A percentile compares a stretch with the other conserved stretches of the same genome.
These are phyloP conservation scores for Haematococcus sp. DNA, from an alignment of 139 green algal genomes.

Conservation along the genomic window DNA sequence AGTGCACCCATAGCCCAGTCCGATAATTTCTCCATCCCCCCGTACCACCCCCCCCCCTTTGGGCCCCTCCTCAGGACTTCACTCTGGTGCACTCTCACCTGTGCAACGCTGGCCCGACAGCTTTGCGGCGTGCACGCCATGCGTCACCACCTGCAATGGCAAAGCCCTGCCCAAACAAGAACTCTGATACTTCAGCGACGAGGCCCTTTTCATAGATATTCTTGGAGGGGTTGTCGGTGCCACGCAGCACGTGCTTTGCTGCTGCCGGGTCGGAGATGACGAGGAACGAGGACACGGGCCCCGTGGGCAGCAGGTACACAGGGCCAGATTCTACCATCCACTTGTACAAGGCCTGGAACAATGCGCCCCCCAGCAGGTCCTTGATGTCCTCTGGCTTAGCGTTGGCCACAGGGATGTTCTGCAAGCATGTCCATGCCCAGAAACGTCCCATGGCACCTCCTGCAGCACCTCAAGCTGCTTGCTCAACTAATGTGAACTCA, in stretches of 20 bases:
- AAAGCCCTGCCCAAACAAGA: slow-evolving; percentile 97
- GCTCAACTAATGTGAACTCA: no score
- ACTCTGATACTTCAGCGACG: slow-evolving; percentile 79
- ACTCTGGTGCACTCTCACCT: no score
- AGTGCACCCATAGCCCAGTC: no score
- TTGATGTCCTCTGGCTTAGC: slow-evolving; percentile 95
- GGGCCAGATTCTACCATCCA: slow-evolving; percentile 87
- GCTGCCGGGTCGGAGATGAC: slow-evolving; percentile 86
- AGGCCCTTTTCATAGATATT: slow-evolving; percentile 90
- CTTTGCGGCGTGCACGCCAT: slow-evolving; percentile 78
- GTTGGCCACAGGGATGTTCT: slow-evolving; percentile 94
- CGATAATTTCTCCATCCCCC: no score
- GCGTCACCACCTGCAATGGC: slow-evolving; percentile 83
- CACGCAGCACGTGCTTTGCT: slow-evolving; percentile 93
- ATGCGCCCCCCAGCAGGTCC: slow-evolving; percentile 92
- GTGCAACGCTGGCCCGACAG: slow-evolving; percentile 92
- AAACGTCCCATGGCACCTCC: neutral
- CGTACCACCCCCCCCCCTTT: no score
- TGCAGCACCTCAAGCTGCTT: no score
- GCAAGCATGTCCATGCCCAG: slow-evolving; percentile 2
- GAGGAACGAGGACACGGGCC: slow-evolving; percentile 27
- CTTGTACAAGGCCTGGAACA: slow-evolving; percentile 91
- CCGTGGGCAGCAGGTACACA: slow-evolving; percentile 91
- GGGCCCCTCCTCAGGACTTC: no score
- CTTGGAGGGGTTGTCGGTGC: slow-evolving; percentile 78